Conservation (phyloP, 345 rosid genomes). For the Populus alba region DNA sequence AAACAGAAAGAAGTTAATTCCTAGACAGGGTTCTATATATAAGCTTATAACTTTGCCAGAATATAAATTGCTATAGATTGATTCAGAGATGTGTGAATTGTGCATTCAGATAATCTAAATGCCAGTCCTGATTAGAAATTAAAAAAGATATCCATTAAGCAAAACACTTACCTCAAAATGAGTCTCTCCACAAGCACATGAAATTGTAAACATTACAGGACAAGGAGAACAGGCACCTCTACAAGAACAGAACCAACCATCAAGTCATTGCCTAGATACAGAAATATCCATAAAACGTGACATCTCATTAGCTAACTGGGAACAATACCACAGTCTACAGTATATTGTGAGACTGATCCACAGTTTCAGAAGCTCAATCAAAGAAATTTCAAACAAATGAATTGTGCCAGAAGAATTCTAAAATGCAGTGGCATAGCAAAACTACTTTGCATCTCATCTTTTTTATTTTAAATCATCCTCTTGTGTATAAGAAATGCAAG, state of each 20-base stretch:
- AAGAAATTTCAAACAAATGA: background rate
- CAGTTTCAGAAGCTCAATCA: background rate
- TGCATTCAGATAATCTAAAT: background rate
- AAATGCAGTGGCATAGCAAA: background rate
- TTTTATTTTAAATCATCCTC: background rate
- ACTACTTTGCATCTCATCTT: background rate
- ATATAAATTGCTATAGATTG: background rate
- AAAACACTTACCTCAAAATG: slow-evolving; percentile 67
- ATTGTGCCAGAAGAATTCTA: background rate
- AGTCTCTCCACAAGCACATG: slow-evolving; percentile 82
- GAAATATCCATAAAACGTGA: background rate
- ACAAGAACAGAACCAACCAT: slow-evolving; percentile 29
- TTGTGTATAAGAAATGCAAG: slow-evolving; percentile 2
- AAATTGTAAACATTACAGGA: slow-evolving; percentile 83
- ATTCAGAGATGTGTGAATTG: background rate
- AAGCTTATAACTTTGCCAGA: background rate
- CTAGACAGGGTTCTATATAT: background rate
- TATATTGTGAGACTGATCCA: background rate
- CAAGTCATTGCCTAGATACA: background rate
- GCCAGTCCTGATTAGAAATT: background rate
- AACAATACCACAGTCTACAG: background rate
- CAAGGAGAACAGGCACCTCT: slow-evolving; percentile 98
- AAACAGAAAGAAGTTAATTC: background rate
- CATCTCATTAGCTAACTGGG: background rate
- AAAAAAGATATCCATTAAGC: background rate